A percentile compares a stretch with the other conserved stretches of the same genome.
phyloP scores from a whole-genome alignment of 192 early-diverging fungal species.

The Chytriomyces hyalinus region DNA sequence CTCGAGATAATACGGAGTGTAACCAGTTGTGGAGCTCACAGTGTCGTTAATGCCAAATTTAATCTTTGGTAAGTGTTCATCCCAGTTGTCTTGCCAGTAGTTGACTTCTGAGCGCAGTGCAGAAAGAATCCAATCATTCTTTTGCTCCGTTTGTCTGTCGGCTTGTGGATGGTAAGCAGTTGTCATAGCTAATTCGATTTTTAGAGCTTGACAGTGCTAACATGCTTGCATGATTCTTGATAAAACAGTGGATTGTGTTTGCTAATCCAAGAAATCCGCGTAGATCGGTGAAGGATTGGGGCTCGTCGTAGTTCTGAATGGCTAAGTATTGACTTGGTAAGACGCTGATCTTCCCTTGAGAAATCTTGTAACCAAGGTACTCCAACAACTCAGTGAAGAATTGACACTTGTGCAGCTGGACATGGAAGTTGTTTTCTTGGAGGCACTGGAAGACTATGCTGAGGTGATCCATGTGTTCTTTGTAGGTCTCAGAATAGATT shows the following conservation, averaged over 20 bases:
- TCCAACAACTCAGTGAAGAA: slow-evolving; percentile 13
- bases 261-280: slow-evolving; percentile 28
- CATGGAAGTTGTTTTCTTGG: slow-evolving; percentile 25
- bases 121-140: no score
- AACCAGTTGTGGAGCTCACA: no score
- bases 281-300: slow-evolving; percentile 9
- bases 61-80: no score
- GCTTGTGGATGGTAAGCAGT: no score
- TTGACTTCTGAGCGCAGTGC: no score
- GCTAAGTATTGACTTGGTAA: slow-evolving; percentile 1
- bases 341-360: slow-evolving; percentile 8
- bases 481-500: neutral
- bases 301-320: slow-evolving; percentile 12
- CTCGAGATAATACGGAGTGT: no score
- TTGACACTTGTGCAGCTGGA: slow-evolving; percentile 17
- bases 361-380: slow-evolving; percentile 31
- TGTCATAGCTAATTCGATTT: no score
- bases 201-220: no score
- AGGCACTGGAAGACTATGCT: slow-evolving; percentile 17
- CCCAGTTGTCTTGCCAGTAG: no score
- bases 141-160: no score
- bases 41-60: no score
- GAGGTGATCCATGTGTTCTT: neutral
- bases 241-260: slow-evolving; percentile 28
- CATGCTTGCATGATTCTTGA: slow-evolving; percentile 4